Evolutionary conservation across 106 monocot species (phyloP), one percentile per base, ranked within the genome.

Genomic region (Acorus calamus): DNA sequence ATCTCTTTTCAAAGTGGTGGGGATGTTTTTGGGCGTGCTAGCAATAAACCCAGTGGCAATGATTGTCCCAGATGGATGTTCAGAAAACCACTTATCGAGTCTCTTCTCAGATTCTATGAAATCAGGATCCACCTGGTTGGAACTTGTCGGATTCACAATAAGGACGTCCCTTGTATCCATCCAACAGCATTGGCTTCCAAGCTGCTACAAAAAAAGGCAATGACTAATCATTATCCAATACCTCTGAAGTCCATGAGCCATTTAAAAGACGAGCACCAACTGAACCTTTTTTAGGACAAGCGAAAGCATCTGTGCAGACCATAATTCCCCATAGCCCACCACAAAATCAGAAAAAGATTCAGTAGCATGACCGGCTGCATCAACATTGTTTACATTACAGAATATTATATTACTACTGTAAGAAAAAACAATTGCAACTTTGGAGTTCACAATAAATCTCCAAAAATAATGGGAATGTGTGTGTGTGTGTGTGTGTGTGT

Each of bases 21-120:
- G 91, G 13, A 98, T 84, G 56, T 98, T 85, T 59, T 98, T 63
- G 49, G 83, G 82, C 14, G 96, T 98, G 66, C 88, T 98, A 43
- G 96, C 96, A 72, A 98, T 98, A 59, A 98, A 98, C 8, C 96
- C 96, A 71, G 96, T 98, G 47, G 88, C 96, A 73, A 98, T 88
- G 44, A 98, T 83, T 62, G 75, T 98, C 50, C 71, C 70, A 46
- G 87, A 80, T 59, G 76, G 58, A 7, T 65, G 10, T 49, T 59
- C 64, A 46, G 68, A 11, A 74, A 91, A 91, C 96, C 96, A 98
- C 59, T 87, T 83, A 43, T 85, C 71, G 7, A 98, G 80, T 66
- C 79, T 91, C 42, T 74, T 91, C 56, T 88, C 96, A 49, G 91
- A 91, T 73, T 87, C 82, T 8, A 59, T 10, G 71, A 73, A 91